Evolutionary conservation across 352 stramenopile genomes (phyloP), one percentile per base, ranked within the genome.

Genomic region (Pythium guiyangense): DNA sequence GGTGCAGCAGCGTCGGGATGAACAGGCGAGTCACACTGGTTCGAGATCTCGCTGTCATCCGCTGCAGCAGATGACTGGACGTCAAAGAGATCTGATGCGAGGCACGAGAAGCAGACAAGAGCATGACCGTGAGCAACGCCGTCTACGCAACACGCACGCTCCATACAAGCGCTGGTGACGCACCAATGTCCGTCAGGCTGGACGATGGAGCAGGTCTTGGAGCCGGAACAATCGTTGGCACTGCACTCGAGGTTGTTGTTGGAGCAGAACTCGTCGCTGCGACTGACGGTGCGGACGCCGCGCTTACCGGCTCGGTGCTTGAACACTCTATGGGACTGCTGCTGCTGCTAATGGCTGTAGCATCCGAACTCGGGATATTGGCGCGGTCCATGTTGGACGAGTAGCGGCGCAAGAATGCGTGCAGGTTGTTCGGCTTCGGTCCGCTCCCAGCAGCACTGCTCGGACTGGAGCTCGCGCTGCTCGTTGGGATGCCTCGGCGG

Each of bases 321-420:
- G 39, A 6, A n/a, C 14, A 44, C 39, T 44, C 39, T 14, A 11
- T 12, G 31, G 10, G 31, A 12, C 31, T 37, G 14, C 17, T 52
- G 34, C 17, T 51, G 40, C 53, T 59, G 18, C 15, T 34, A 11
- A 20, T 26, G 5, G 17, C 6, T 4, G 27, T 31, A 35, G 26
- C 18, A 3, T 20, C 45, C 11, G 8, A 20, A 20, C 26, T 54
- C 27, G 56, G 37, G n/a, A 55, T 49, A n/a, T 54, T 59, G 0
- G 64, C 53, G 17, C 67, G 63, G 34, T 88, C 79, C 20, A 90
- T 60, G 57, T 90, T 90, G 6, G 77, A 86, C 15, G 75, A 74
- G 51, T 77, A 90, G 22, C 79, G 76, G 29, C 75, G 69, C 20
- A 88, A 59, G 57, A 90, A 90, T 17, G 79, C 80, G 46, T 78